A percentile compares a stretch with the other conserved stretches of the same genome.
These are phyloP conservation scores for Boletus chippewaensis DNA, from an alignment of 1,284 basidiomycete species.

Conservation along the genomic window DNA sequence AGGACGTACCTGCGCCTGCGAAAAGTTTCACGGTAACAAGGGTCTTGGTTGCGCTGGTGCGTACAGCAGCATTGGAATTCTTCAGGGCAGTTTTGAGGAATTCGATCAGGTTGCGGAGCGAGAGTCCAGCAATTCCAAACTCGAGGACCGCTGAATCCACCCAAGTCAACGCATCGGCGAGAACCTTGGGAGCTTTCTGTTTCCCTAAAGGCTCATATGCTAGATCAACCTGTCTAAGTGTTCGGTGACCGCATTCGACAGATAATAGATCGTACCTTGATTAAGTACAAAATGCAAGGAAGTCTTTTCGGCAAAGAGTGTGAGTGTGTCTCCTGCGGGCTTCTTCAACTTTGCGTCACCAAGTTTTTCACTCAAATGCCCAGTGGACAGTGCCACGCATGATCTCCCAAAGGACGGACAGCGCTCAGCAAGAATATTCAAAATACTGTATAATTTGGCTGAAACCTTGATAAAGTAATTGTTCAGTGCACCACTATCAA, in stretches of 20 bases:
- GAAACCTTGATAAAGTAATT: conserved; percentile 58
- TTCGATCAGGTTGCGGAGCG: conserved; percentile 81
- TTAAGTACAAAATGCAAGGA: conserved; percentile 91
- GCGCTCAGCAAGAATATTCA: conserved; percentile 68
- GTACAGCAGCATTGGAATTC: conserved; percentile 92
- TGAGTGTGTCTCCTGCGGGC: conserved; percentile 86
- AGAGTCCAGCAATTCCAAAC: conserved; percentile 87
- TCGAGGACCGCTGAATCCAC: conserved; percentile 85
- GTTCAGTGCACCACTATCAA: conserved; percentile 9
- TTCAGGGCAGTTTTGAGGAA: conserved; percentile 85
- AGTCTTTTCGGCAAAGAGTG: conserved; percentile 84
- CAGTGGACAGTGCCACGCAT: conserved; percentile 76
- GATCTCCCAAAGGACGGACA: conserved; percentile 83
- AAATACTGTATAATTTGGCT: conserved; percentile 75
- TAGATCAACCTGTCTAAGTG: conserved; percentile 31
- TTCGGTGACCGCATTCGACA: conserved; percentile 7
- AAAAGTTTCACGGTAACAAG: conserved; percentile 90
- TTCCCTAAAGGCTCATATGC: conserved; percentile 88
- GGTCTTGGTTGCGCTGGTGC: conserved; percentile 92
- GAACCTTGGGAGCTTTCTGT: conserved; percentile 95
- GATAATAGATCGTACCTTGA: conserved; percentile 57
- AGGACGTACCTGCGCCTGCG: conserved; percentile 74
- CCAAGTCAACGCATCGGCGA: conserved; percentile 90
- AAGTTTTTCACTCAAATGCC: conserved; percentile 90
- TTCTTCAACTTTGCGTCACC: conserved; percentile 98